Evolutionary conservation across 768 basidiomycete species (phyloP).

Genomic region (Pulveroboletus frians): DNA sequence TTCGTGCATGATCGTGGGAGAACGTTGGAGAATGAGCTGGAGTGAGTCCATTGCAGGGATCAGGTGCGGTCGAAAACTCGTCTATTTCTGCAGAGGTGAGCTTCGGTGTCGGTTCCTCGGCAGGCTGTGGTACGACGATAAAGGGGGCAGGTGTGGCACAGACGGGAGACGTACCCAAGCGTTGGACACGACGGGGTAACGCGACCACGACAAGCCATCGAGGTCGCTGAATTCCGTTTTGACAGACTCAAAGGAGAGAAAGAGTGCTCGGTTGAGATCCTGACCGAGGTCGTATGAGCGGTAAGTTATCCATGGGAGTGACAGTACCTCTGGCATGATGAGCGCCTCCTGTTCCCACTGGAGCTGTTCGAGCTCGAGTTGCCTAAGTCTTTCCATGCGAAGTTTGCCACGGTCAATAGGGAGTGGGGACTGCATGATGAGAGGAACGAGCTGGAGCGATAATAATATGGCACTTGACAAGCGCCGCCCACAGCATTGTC

Average conservation of each 20-base stretch:
- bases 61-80: conserved; percentile 10
- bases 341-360: conserved; percentile 52
- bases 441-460: conserved; percentile 1
- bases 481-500: background rate
- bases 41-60: conserved; percentile 5
- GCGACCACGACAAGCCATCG: conserved; percentile 52
- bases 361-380: conserved; percentile 49
- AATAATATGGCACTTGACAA: background rate
- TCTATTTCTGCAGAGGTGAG: conserved; percentile 17
- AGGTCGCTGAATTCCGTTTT: conserved; percentile 61
- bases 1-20: background rate
- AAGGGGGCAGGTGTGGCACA: background rate
- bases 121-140: conserved; percentile 6
- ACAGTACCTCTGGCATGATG: conserved; percentile 50
- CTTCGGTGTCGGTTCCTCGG: conserved; percentile 30
- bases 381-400: conserved; percentile 42
- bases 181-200: conserved; percentile 30
- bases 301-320: background rate
- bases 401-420: conserved; percentile 42
- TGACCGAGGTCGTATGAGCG: conserved; percentile 16
- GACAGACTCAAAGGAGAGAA: conserved; percentile 45
- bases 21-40: conserved; percentile 8
- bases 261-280: conserved; percentile 30
- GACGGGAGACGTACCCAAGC: conserved; percentile 19
- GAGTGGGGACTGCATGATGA: conserved; percentile 15